These are phyloP conservation scores for Pichia heedii DNA, from an alignment of 805 yeast species.

Conservation along the genomic window DNA sequence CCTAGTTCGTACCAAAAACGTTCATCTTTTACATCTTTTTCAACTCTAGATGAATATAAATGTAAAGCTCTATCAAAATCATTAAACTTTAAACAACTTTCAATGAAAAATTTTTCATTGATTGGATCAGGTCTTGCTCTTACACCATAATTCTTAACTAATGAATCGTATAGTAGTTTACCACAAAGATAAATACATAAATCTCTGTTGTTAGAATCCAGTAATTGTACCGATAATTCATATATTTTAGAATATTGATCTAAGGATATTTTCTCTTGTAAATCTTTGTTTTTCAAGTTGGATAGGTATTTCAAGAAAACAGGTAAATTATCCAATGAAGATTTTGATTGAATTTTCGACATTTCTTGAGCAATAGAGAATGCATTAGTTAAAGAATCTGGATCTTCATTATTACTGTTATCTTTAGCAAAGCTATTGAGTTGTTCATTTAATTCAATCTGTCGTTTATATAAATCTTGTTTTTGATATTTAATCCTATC, in stretches of 20 bases:
- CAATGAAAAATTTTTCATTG: constrained; percentile 42
- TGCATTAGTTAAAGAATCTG: constrained; percentile 18
- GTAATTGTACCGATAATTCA: constrained; percentile 32
- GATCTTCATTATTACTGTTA: constrained; percentile 6
- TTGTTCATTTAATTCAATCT: constrained; percentile 12
- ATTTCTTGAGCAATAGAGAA: constrained; percentile 16
- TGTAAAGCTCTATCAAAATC: constrained; percentile 29
- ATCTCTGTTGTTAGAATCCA: constrained; percentile 24
- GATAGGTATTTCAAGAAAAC: constrained; percentile 17
- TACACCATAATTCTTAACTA: constrained; percentile 21
- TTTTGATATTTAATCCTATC: constrained; percentile 12
- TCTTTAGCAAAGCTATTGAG: constrained; percentile 7
- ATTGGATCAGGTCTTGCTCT: constrained; percentile 37
- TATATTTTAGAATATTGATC: constrained; percentile 31
- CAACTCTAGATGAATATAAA: constrained; percentile 29
- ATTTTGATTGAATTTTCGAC: constrained; percentile 12
- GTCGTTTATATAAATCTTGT: not conserved
- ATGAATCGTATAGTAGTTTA: constrained; percentile 32
- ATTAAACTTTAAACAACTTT: constrained; percentile 30
- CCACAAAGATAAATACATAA: constrained; percentile 34
- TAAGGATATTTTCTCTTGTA: constrained; percentile 22
- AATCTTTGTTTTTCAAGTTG: constrained; percentile 12
- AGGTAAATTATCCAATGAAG: constrained; percentile 20
- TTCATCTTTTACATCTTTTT: constrained; percentile 28
- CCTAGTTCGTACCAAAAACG: constrained; percentile 49